A percentile compares a stretch with the other conserved stretches of the same genome.
Evolutionary conservation across 1,139 yeast species (phyloP).

Genomic region (Zhuliangozyma parablackwelliae): DNA sequence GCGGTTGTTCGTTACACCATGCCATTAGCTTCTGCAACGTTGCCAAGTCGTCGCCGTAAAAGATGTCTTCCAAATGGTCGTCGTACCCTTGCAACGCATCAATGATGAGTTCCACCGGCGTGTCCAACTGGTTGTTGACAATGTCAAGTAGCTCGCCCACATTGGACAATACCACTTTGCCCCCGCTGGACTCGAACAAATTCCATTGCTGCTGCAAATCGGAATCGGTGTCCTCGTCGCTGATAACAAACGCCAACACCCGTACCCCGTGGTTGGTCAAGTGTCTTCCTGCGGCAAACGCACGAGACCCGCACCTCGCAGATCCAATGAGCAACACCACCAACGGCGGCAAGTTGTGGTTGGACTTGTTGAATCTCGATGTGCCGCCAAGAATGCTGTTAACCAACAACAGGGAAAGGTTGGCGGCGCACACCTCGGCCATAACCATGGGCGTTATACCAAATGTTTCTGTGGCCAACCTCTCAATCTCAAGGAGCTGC

Average conservation of each 20-base stretch:
- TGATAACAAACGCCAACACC: constrained; percentile 55
- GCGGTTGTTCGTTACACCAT: constrained; percentile 62
- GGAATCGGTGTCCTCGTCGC: constrained; percentile 25
- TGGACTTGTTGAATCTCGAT: constrained; percentile 49
- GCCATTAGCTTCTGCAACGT: constrained; percentile 45
- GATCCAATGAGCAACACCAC: constrained; percentile 70
- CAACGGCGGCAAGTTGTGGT: constrained; percentile 77
- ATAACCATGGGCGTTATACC: constrained; percentile 46
- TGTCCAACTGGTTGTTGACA: constrained; percentile 46
- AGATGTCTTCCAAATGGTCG: constrained; percentile 52
- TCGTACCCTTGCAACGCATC: constrained; percentile 87
- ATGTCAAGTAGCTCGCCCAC: constrained; percentile 27
- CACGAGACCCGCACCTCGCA: constrained; percentile 69
- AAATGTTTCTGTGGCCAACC: constrained; percentile 50
- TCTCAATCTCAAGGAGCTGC: constrained; percentile 76
- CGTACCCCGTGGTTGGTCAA: constrained; percentile 70
- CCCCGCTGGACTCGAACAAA: constrained; percentile 49
- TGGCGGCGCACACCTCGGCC: constrained; percentile 71
- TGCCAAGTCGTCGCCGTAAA: constrained; percentile 39
- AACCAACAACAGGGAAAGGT: constrained; percentile 57
- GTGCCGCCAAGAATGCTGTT: constrained; percentile 63
- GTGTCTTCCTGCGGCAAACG: constrained; percentile 78
- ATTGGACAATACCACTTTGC: constrained; percentile 36
- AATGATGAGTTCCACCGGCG: constrained; percentile 73
- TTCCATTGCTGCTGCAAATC: constrained; percentile 41